phyloP scores from a whole-genome alignment of 805 yeast species.

The Candida maesae region DNA sequence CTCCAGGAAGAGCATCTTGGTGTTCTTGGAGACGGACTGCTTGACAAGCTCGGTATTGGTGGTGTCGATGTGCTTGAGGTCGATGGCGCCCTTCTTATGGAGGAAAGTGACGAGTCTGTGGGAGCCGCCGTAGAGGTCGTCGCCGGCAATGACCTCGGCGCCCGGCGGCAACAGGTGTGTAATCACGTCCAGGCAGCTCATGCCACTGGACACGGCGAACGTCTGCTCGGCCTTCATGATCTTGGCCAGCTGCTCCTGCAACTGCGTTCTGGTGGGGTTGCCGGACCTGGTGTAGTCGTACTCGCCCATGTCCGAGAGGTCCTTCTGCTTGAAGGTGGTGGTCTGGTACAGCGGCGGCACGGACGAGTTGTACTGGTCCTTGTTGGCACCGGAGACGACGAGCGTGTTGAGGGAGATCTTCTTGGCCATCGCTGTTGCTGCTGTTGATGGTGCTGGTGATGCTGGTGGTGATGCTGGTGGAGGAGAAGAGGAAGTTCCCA shows the following conservation, averaged over 20 bases:
- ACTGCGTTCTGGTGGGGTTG: slow-evolving; percentile 82
- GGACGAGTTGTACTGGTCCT: slow-evolving; percentile 74
- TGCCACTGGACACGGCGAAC: slow-evolving; percentile 84
- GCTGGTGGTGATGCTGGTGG: too few species aligned
- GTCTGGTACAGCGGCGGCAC: slow-evolving; percentile 88
- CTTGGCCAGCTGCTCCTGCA: slow-evolving; percentile 74
- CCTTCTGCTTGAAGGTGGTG: slow-evolving; percentile 87
- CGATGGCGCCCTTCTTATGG: slow-evolving; percentile 57
- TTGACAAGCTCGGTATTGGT: slow-evolving; percentile 62
- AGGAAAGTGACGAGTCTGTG: slow-evolving; percentile 78
- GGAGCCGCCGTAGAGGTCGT: slow-evolving; percentile 92
- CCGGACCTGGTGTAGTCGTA: slow-evolving; percentile 90
- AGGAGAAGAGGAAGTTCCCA: too few species aligned
- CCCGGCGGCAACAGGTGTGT: slow-evolving; percentile 70
- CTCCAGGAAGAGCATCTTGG: slow-evolving; percentile 81
- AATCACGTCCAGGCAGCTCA: slow-evolving; percentile 89
- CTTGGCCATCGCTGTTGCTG: not conserved
- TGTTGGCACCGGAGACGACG: slow-evolving; percentile 27
- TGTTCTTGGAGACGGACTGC: slow-evolving; percentile 49
- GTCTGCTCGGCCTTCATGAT: slow-evolving; percentile 76
- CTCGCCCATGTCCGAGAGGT: slow-evolving; percentile 70
- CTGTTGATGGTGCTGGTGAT: too few species aligned
- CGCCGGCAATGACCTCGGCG: slow-evolving; percentile 92
- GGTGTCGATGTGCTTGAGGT: slow-evolving; percentile 77
- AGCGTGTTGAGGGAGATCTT: slow-evolving; percentile 16